Evolutionary conservation across 345 rosid genomes (phyloP), one percentile per base, ranked within the genome.

Genomic region (Cardiospermum halicacabum): DNA sequence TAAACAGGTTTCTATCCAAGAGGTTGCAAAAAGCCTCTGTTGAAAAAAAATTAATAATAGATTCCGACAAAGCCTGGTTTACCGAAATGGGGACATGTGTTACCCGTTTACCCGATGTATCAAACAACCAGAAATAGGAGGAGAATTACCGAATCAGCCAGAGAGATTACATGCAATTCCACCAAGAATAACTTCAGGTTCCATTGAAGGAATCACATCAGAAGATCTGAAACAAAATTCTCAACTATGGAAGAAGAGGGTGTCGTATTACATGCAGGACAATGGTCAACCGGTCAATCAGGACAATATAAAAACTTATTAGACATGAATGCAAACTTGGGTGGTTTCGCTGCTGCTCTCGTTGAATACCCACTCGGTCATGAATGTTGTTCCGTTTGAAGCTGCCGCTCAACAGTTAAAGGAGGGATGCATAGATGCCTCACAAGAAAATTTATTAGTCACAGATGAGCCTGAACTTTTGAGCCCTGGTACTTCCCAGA

Each of bases 301-400:
- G 77, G 84, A 51, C 77, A 70, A 65, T 79, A 75, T 72, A 80
- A 91, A 72, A 89, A 89, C 62, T 11, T 86, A 6, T 78, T 84
- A 78, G 89, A 89, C 50, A 86, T 89, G 96, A 86, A 89, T 39
- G 87, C 96, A 54, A 84, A 81, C 24, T 60, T 82, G 4, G 93
- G 96, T 2, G 80, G 91, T 51, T 89, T 89, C 30, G 89, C 93
- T 22, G 78, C 96, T 53, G 86, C 89, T 7, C 72, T 86, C 68
- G 51, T 10, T 8, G 78, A 74, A 22, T 66, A 72, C 73, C 81
- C 83, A 18, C 69, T 85, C 88, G 96, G 91, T 87, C 3, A 86
- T 89, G 89, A 89, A 86, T 80, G 89, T 57, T 28, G 74, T 89
- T 31, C 86, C 86, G 0, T 72, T 53, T 53, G 77, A 77, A 74